These are phyloP conservation scores for Megacollybia platyphylla DNA, from an alignment of 1,284 basidiomycete species.

Conservation along the genomic window DNA sequence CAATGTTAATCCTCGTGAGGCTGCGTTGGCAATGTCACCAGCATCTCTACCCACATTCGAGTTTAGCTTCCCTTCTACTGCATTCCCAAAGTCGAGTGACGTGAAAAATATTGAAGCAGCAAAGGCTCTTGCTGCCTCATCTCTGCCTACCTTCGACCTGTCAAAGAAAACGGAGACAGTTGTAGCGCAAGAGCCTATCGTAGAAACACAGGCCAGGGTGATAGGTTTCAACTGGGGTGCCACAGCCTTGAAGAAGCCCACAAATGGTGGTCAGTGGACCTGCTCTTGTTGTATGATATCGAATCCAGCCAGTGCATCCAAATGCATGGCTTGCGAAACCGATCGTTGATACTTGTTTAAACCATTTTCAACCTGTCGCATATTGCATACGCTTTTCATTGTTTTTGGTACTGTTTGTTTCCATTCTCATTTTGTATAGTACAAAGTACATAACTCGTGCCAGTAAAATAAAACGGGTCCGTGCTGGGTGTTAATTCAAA, in stretches of 20 bases:
- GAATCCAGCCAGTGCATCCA: conserved; percentile 26
- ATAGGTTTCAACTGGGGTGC: conserved; percentile 25
- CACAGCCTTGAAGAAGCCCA: conserved; percentile 18
- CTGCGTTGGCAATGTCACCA: conserved; percentile 15
- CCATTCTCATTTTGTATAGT: not conserved
- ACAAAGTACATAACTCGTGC: not conserved
- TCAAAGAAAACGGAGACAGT: conserved; percentile 12
- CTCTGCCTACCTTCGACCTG: conserved; percentile 32
- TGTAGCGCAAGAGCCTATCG: not conserved
- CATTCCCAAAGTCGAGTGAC: not conserved
- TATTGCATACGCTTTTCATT: not conserved
- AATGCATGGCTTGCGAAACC: conserved; percentile 39
- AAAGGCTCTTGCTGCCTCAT: conserved; percentile 14
- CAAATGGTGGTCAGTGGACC: conserved; percentile 22
- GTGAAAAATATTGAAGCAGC: conserved; percentile 8
- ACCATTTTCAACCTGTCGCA: not conserved
- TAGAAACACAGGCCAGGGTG: not conserved
- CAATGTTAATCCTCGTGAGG: conserved; percentile 15
- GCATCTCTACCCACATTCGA: conserved; percentile 12
- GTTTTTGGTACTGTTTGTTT: conserved; percentile 3
- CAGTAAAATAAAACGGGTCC: not conserved
- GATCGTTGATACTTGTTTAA: not conserved
- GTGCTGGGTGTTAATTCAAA: too few relatives aligned
- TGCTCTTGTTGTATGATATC: conserved; percentile 29
- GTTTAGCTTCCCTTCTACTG: conserved; percentile 2